Evolutionary conservation across 179 eudicot species (phyloP), one percentile per base, ranked within the genome.

Genomic region (Silene coronaria): DNA sequence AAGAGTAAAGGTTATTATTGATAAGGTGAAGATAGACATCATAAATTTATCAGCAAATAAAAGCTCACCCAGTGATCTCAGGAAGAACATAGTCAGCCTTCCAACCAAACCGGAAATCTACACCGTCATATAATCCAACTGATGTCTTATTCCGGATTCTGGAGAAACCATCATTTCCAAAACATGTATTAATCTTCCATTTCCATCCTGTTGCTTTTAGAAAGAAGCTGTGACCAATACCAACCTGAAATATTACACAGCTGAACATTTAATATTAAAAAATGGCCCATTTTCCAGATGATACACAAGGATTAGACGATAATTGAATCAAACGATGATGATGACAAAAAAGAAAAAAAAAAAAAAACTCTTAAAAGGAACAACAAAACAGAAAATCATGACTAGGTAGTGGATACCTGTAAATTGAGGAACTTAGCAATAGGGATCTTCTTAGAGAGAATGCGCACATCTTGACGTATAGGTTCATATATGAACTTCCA

Each of bases 31-130:
- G 57, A 51, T 51, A 51, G 19, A 51, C 5, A 51, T 51, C 57
- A 51, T 2, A 17, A 51, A 3, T 51, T 51, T 17, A 27, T 53
- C 22, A 55, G 42, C 32, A 74, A 12, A 30, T 16, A 23, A 48
- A 9, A 38, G 79, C 86, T 87, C 82, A 84, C 97, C 98, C 98
- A 3, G 89, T 90, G 73, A 93, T 62, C 80, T 90, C 96, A n/a
- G 98, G 98, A 76, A 93, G 92, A 86, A 89, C 90, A 77, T 89
- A 93, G 75, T 93, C 97, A 6, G 98, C 98, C 82, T 86, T 89
- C 98, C 98, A 93, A 55, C 96, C 93, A 80, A 93, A 93, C 70
- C 98, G 89, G 19, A 93, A 83, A 84, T 91, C 98, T 63, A 91
- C 83, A 59, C 96, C 96, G 19, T 96, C 96, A 75, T 89, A 87